Evolutionary conservation across 2,329 filamentous ascomycete species (phyloP), one percentile per base, ranked within the genome.

Genomic region (Aspergillus japonicus): DNA sequence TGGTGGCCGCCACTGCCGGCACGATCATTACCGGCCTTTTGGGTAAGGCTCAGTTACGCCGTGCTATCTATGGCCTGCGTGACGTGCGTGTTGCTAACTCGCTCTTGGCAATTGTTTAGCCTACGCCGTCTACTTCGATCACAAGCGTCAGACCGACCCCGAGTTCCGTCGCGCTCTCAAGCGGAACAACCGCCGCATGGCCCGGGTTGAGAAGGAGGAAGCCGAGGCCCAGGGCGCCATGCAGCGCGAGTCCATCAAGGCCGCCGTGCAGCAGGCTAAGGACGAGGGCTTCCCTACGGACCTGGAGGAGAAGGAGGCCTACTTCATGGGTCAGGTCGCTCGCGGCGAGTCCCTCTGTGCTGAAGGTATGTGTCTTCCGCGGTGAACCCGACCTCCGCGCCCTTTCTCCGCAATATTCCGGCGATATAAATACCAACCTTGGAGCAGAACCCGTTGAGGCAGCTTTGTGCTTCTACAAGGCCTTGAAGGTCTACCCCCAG

Each of bases 401-500:
- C 35, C 33, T 29, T 19, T 14, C 24, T 55, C 39, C 47, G 44
- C 44, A 21, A 53, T 53, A 47, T 31, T 35, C 33, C 49, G 50
- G 56, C 63, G 53, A 62, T 60, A 59, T 54, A 61, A 50, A 51
- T 58, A 57, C 51, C 49, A 57, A 48, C 55, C 26, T 64, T 79
- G 78, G 75, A 51, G 70, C 74, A 52, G 71, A 76, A 58, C 75
- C 79, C 59, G 78, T 96, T 60, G 93, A 97, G 66, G 91, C 95
- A 54, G 94, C 95, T 51, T 82, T 98, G 62, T 92, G 91, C 77
- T 99, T 99, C 81, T 99, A 98, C 86, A 96, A 93, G 84, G 95
- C 93, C 49, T 86, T 99, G 68, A 99, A 99, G 85, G 95, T 98
- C 69, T 99, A 99, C 81, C 95, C 95, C 55, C 90, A 91, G 71